Percentiles rank a stretch among this genome's conserved stretches.
phyloP scores from a whole-genome alignment of 2,329 filamentous ascomycete genomes.

The Podosphaera xanthii region DNA sequence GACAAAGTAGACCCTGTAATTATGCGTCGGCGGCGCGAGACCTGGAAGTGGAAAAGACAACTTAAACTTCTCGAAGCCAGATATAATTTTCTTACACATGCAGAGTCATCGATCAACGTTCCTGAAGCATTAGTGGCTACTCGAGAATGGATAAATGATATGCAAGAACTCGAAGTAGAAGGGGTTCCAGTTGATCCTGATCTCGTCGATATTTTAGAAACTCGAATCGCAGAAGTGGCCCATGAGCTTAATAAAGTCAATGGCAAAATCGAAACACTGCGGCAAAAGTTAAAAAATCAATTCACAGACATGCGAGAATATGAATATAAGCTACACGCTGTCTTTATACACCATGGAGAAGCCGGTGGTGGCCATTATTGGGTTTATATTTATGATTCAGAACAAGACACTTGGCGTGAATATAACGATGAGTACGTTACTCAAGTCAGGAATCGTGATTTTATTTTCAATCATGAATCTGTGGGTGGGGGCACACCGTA shows the following conservation, averaged over 20 bases:
- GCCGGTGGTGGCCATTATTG: constrained; percentile 19
- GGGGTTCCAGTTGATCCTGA: constrained; percentile 21
- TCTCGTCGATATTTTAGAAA: constrained; percentile 21
- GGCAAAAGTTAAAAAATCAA: constrained; percentile 21
- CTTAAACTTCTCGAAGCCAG: constrained; percentile 29
- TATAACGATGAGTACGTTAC: constrained; percentile 81
- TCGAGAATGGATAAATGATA: constrained; percentile 21
- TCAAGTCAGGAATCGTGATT: constrained; percentile 36
- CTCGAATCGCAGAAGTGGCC: constrained; percentile 22
- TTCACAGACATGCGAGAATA: constrained; percentile 41
- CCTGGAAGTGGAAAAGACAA: constrained; percentile 52
- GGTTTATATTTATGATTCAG: constrained; percentile 54
- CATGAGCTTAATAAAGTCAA: constrained; percentile 23
- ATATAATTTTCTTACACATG: constrained; percentile 11
- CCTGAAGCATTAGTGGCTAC: constrained; percentile 12
- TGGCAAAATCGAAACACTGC: constrained; percentile 24
- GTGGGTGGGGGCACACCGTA: constrained; percentile 51
- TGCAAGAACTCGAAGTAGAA: constrained; percentile 21
- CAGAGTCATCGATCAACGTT: constrained; percentile 10
- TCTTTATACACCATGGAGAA: constrained; percentile 69
- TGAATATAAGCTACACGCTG: constrained; percentile 67
- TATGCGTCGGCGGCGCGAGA: constrained; percentile 39
- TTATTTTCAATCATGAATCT: constrained; percentile 41
- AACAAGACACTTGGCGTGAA: constrained; percentile 59
- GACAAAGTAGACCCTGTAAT: constrained; percentile 31